A percentile compares a stretch with the other conserved stretches of the same genome.
Conservation (phyloP, 164 flowering plant genomes). For the Sextonia rubra region DNA sequence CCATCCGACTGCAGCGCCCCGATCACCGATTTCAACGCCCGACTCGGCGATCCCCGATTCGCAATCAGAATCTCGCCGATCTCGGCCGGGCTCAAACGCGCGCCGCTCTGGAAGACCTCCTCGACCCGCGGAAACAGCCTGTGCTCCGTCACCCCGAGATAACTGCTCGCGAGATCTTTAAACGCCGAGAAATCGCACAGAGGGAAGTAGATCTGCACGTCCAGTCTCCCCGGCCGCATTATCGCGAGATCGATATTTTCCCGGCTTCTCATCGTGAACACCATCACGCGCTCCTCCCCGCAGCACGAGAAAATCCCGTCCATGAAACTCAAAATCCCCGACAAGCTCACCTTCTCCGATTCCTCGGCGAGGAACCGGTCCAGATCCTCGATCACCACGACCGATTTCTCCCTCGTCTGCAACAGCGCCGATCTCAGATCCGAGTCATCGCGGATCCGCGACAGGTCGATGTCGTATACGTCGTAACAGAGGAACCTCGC, state of each 20-base stretch:
- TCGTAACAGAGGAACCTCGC: slow-evolving; percentile 62
- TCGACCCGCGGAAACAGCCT: slow-evolving; percentile 75
- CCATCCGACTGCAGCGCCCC: slow-evolving; percentile 43
- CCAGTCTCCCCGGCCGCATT: slow-evolving; percentile 76
- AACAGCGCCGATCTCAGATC: slow-evolving; percentile 53
- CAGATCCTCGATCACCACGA: slow-evolving; percentile 70
- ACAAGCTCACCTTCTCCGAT: slow-evolving; percentile 33
- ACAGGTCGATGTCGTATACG: slow-evolving; percentile 59
- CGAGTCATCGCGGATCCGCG: slow-evolving; percentile 41
- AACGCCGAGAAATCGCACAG: slow-evolving; percentile 65
- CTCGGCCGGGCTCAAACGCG: slow-evolving; percentile 64
- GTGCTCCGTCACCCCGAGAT: slow-evolving; percentile 78
- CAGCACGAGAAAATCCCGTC: slow-evolving; percentile 75
- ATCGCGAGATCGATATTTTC: slow-evolving; percentile 48
- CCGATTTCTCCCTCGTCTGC: slow-evolving; percentile 47
- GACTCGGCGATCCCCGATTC: slow-evolving; percentile 63
- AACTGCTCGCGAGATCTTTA: slow-evolving; percentile 54
- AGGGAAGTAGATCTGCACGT: slow-evolving; percentile 72
- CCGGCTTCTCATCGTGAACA: slow-evolving; percentile 60
- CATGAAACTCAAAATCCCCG: slow-evolving; percentile 68
- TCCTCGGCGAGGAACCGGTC: slow-evolving; percentile 43
- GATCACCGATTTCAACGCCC: slow-evolving; percentile 73
- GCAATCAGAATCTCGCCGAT: slow-evolving; percentile 77
- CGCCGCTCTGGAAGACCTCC: slow-evolving; percentile 59
- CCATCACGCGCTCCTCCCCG: slow-evolving; percentile 73